Evolutionary conservation across 108 stramenopile genomes (phyloP), one percentile per base, ranked within the genome.

Genomic region (Pelagomonas calceolata): DNA sequence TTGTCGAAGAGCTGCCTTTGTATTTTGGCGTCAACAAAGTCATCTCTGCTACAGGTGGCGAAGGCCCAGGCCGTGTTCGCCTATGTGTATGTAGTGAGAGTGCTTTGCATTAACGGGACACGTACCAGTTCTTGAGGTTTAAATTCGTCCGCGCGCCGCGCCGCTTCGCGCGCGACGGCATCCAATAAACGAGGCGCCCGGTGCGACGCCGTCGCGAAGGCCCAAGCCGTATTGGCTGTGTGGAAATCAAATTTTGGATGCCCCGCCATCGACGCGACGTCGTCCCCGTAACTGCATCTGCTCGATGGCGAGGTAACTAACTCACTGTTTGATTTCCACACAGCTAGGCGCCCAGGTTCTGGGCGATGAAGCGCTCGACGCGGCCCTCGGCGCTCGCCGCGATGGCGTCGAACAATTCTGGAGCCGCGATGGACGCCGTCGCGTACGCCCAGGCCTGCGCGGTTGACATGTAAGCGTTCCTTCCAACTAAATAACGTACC

Each of bases 1-100:
- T 17, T 1, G 21, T 60, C 51, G 51, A 60, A 60, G 51, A 60
- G 51, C 21, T 4, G 21, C 51, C 39, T 5, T 5, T 43, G 39
- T 12, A 10, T 43, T 12, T 5, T 43, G 7, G 51, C 3, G 51
- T 60, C 21, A 26, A 17, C 51, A 12, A 12, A 12, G 9, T 10
- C 9, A 5, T 5, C 39, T 12, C 12, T 43, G 39, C 12, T 5
- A 3, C 21, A 17, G 21, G 51, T 69, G 30, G 69, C 69, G 69
- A 32, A 69, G 39, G 69, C 69, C 69, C 69, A 69, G 36, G 69
- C 69, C 30, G 69, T 69, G 69, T 69, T 69, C 36, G 46, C 51
- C n/a, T n/a, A n/a, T n/a, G n/a, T n/a, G n/a, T n/a, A n/a, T n/a
- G n/a, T n/a, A n/a, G n/a, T n/a, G n/a, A n/a, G n/a, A n/a, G n/a